Base-by-base conservation (phyloP, 371 early-diverging fungal genomes). In the Syncephalastrum monosporum region DNA sequence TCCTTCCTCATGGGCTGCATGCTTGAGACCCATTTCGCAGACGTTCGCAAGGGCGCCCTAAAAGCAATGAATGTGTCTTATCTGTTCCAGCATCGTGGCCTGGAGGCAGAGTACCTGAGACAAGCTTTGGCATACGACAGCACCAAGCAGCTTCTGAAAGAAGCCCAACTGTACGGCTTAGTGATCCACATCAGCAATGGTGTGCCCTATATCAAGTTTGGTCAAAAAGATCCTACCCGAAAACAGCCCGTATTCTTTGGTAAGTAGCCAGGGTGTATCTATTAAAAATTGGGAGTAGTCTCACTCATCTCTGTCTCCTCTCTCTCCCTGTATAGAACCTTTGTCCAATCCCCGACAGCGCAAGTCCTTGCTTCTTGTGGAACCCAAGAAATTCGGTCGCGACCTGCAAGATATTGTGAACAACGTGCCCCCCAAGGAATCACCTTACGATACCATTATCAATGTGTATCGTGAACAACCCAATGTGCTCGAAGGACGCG, bases 1-100 rank as follows among this genome's bases (percentile, higher is more conserved):
- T 79, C 93, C 0, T 89, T 87, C 44, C 67, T 93, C 29, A 70
- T 91, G 69, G 91, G 91, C 0, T 92, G 93, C 59, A 61, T 93
- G 47, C 60, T 88, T 38, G 90, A 94, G 61, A 68, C 78, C 47
- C 82, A 85, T 51, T 92, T 95, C 69, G 68, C 78, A 0, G 81
- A 80, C 27, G 78, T 95, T 23, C 85, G 96, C 8, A 79, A 86
- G 47, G 84, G 82, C 5, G 93, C 90, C 1, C 61, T 92, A 23
- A 82, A 84, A 63, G 86, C 89, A 0, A 87, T 94, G 87, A 84
- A 89, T 65, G 63, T 72, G 41, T 63, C 83, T 14, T 83, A 85
- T 53, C 69, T 79, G 52, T 68, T 71, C 4, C 69, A 73, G 42
- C 77, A 77, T 41, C 75, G 72, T 19, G 84, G 82, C 15, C 60